These are phyloP conservation scores for Protostelium mycophagum DNA, from an alignment of 78 protist genomes.

Conservation along the genomic window DNA sequence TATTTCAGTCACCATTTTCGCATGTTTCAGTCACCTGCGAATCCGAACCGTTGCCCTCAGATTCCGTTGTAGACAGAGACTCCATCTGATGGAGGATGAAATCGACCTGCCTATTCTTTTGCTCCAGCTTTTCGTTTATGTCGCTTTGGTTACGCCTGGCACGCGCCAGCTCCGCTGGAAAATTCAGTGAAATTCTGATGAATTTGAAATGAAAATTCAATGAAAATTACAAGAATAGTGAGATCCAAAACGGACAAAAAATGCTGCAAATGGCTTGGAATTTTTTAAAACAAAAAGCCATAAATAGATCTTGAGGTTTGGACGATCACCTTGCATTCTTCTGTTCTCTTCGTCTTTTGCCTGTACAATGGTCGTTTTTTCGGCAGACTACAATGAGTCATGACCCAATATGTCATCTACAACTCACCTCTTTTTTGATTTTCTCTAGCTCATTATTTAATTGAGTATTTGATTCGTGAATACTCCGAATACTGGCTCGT, in stretches of 20 bases:
- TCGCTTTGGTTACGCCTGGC: not conserved
- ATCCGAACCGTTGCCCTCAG: not conserved
- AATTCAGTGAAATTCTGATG: not conserved
- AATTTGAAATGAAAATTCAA: too few relatives aligned
- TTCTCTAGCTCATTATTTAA: not conserved
- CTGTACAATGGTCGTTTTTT: not conserved
- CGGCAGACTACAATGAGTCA: not conserved
- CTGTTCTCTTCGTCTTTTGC: not conserved
- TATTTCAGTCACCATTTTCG: too few relatives aligned
- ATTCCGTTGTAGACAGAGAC: not conserved
- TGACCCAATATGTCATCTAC: not conserved
- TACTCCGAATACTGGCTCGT: not conserved
- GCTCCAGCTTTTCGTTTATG: not conserved
- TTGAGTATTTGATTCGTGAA: not conserved
- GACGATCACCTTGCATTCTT: not conserved
- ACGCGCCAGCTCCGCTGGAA: not conserved
- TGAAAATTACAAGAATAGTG: too few relatives aligned
- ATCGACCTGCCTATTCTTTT: not conserved
- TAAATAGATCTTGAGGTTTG: too few relatives aligned
- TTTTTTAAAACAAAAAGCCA: too few relatives aligned
- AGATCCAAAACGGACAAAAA: too few relatives aligned
- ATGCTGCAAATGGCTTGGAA: too few relatives aligned
- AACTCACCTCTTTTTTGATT: not conserved
- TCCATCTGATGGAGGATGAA: not conserved
- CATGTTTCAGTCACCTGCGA: too few relatives aligned